Percentiles rank a stretch among this genome's conserved stretches.
Evolutionary conservation across 768 basidiomycete genomes (phyloP).

Genomic region (Hirschioporus abietinus): DNA sequence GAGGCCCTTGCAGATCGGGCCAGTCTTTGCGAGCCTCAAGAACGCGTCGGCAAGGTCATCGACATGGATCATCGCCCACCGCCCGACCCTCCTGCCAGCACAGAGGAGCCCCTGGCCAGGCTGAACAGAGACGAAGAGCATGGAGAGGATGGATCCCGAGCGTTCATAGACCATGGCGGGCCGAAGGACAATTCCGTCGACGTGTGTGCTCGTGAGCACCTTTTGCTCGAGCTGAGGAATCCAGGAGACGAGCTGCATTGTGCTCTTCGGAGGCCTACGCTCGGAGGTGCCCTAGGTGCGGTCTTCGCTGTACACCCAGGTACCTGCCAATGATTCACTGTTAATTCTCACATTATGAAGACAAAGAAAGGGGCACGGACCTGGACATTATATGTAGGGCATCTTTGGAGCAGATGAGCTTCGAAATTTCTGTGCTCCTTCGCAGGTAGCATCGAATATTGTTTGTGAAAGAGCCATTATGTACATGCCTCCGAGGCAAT

Average conservation of each 20-base stretch:
- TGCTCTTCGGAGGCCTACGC: constrained; percentile 25
- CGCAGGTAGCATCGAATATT: constrained; percentile 21
- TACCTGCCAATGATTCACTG: neutral
- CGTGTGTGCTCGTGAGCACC: constrained; percentile 21
- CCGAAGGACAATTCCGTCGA: constrained; percentile 43
- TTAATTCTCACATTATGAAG: neutral
- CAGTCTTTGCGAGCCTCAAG: constrained; percentile 34
- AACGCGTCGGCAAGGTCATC: constrained; percentile 45
- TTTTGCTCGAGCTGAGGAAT: constrained; percentile 28
- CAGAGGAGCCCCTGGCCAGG: constrained; percentile 26
- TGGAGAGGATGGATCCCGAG: constrained; percentile 30
- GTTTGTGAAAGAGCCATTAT: constrained; percentile 17
- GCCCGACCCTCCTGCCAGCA: constrained; percentile 29
- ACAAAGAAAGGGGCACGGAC: constrained; percentile 13
- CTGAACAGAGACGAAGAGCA: constrained; percentile 27
- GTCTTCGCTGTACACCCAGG: constrained; percentile 39
- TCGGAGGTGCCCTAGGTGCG: constrained; percentile 28
- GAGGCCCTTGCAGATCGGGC: constrained; percentile 28
- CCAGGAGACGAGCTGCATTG: constrained; percentile 27
- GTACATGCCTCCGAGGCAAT: constrained; percentile 22
- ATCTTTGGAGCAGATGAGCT: constrained; percentile 31
- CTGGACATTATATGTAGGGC: constrained; percentile 41
- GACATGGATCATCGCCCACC: constrained; percentile 32
- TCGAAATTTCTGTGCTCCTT: constrained; percentile 22
- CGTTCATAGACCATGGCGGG: constrained; percentile 38